Evolutionary conservation across 208 protist genomes (phyloP).

Genomic region (Wallacemonas sp.): DNA sequence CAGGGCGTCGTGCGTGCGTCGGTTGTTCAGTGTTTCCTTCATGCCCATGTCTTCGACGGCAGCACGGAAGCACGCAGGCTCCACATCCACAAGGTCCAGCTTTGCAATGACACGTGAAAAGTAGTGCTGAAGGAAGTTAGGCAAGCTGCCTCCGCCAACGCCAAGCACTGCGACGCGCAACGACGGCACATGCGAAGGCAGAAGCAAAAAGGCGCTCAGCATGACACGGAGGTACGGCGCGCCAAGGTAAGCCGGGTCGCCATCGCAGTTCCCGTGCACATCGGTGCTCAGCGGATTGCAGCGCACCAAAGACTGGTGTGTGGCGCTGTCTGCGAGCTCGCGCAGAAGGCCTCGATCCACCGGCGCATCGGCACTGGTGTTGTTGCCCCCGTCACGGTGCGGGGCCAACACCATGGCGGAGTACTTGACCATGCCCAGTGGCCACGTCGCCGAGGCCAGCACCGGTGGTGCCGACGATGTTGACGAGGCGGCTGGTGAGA

Average conservation of each 20-base stretch:
- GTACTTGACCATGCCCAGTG: slow-evolving; percentile 62
- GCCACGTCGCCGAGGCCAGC: slow-evolving; percentile 50
- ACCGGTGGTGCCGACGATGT: not conserved
- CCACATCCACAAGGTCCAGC: slow-evolving; percentile 80
- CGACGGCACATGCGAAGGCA: slow-evolving; percentile 40
- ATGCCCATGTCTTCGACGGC: slow-evolving; percentile 76
- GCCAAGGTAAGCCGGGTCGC: slow-evolving; percentile 58
- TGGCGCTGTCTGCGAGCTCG: slow-evolving; percentile 51
- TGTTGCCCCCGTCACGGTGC: not conserved
- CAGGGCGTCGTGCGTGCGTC: slow-evolving; percentile 15
- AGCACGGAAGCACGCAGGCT: slow-evolving; percentile 67
- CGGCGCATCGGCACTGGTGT: not conserved
- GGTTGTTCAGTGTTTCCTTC: slow-evolving; percentile 37
- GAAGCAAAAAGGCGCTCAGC: slow-evolving; percentile 61
- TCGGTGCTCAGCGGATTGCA: slow-evolving; percentile 54
- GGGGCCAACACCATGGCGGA: slow-evolving; percentile 67
- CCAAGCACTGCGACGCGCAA: slow-evolving; percentile 75
- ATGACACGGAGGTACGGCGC: slow-evolving; percentile 83
- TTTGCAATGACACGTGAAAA: slow-evolving; percentile 43
- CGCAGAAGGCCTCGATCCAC: slow-evolving; percentile 23
- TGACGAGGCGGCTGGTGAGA: not conserved
- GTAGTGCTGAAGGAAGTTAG: slow-evolving; percentile 72
- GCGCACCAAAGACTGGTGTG: slow-evolving; percentile 77
- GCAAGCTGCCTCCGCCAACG: slow-evolving; percentile 74
- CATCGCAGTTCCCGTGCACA: slow-evolving; percentile 53